A percentile compares a stretch with the other conserved stretches of the same genome.
phyloP scores from a whole-genome alignment of 805 yeast genomes.

The Debaryomyces prosopidis region DNA sequence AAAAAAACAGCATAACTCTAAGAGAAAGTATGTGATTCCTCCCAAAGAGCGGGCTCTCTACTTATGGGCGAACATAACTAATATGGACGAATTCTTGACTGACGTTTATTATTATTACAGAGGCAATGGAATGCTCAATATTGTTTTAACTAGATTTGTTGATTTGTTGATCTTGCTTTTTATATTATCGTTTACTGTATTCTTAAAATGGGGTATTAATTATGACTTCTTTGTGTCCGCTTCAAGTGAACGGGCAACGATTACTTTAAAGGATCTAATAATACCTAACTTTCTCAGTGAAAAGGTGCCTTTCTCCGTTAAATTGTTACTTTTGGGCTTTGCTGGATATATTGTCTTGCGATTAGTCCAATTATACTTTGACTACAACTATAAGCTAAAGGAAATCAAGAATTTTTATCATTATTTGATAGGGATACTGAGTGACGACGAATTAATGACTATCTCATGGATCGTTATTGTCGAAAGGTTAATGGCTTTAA shows the following conservation, averaged over 20 bases:
- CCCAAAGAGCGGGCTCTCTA: constrained; percentile 78
- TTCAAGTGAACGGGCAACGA: constrained; percentile 14
- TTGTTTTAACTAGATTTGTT: constrained; percentile 61
- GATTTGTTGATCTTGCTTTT: constrained; percentile 77
- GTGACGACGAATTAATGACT: constrained; percentile 80
- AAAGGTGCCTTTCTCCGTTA: constrained; percentile 45
- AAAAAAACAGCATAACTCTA: constrained; percentile 9
- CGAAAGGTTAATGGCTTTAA: constrained; percentile 66
- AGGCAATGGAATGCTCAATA: constrained; percentile 82
- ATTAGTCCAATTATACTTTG: constrained; percentile 55
- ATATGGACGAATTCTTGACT: constrained; percentile 80
- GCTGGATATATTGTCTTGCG: constrained; percentile 53
- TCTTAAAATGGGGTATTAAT: constrained; percentile 80
- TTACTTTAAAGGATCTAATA: constrained; percentile 35
- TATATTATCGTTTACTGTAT: constrained; percentile 76
- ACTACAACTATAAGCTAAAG: constrained; percentile 57
- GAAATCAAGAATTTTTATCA: constrained; percentile 80
- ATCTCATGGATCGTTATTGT: constrained; percentile 91
- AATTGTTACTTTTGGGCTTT: constrained; percentile 64
- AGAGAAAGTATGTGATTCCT: constrained; percentile 28
- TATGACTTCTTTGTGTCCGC: constrained; percentile 33
- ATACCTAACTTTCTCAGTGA: constrained; percentile 47
- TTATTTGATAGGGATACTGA: constrained; percentile 67
- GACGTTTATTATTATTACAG: constrained; percentile 83
- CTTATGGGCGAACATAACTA: constrained; percentile 96